A percentile compares a stretch with the other conserved stretches of the same genome.
Conservation (phyloP, 768 basidiomycete species). For the Hemileccinum rubropunctum region DNA sequence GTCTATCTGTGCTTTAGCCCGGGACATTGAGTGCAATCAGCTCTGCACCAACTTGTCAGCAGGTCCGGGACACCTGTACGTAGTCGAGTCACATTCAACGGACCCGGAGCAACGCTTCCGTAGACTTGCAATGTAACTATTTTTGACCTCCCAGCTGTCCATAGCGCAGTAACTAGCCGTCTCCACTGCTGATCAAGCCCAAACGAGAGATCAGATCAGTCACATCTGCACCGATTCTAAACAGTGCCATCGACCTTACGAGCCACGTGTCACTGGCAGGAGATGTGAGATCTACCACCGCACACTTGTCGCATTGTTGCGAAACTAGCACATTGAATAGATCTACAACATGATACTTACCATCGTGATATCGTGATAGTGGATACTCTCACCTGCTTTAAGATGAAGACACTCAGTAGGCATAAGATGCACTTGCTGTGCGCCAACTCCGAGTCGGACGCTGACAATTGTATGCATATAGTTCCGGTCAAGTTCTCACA, state of each 20-base stretch:
- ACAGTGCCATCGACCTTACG: constrained; percentile 2
- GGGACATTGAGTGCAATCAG: constrained; percentile 13
- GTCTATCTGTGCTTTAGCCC: constrained; percentile 17
- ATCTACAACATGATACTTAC: not conserved
- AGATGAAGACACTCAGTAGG: too few relatives aligned
- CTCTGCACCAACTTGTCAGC: not conserved
- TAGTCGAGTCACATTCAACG: constrained; percentile 10
- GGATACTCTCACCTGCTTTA: not conserved
- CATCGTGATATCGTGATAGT: not conserved
- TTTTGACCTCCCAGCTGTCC: constrained; percentile 12
- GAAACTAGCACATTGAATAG: not conserved
- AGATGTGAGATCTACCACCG: constrained; percentile 13
- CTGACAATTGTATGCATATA: constrained; percentile 11
- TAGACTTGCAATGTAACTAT: constrained; percentile 8
- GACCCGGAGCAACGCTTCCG: constrained; percentile 5
- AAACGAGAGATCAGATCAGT: constrained; percentile 14
- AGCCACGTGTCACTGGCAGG: constrained; percentile 16
- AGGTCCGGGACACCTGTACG: constrained; percentile 1
- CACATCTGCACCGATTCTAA: constrained; percentile 9
- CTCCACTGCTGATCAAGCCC: constrained; percentile 21
- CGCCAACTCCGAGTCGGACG: too few relatives aligned
- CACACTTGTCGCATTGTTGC: constrained; percentile 15
- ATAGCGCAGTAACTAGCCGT: constrained; percentile 9
- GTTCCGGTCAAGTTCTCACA: constrained; percentile 20
- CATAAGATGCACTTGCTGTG: constrained; percentile 17